A percentile compares a stretch with the other conserved stretches of the same genome.
These are phyloP conservation scores for Sporothrix curviconia DNA, from an alignment of 2,329 filamentous ascomycete species.

Conservation along the genomic window DNA sequence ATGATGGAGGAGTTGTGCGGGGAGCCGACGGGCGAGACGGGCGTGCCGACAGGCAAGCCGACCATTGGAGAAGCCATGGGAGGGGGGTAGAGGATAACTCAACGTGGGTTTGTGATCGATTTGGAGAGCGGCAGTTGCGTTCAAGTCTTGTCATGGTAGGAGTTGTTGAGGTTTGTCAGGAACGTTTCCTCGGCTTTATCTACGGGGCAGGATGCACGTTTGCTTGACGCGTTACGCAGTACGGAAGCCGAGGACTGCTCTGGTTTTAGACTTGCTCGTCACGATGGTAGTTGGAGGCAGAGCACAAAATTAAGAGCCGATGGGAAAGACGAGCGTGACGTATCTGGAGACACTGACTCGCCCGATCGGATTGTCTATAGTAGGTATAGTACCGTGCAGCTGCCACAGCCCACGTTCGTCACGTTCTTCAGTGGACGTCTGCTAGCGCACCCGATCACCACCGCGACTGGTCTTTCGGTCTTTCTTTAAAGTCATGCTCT, in stretches of 20 bases:
- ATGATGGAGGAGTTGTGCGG: slow-evolving; percentile 47
- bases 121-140: background rate
- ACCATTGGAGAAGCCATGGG: background rate
- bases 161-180: background rate
- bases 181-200: slow-evolving; percentile 1
- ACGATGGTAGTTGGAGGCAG: background rate
- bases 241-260: background rate
- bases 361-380: background rate
- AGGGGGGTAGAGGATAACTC: no score
- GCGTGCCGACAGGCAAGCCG: background rate
- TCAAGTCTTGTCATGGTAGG: background rate
- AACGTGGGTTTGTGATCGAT: background rate
- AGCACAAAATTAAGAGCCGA: background rate
- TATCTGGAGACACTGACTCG: background rate
- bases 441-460: background rate
- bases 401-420: background rate
- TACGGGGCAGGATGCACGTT: background rate
- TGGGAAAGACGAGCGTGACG: no score
- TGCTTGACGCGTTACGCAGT: background rate
- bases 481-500: no score
- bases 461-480: background rate
- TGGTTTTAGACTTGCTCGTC: background rate
- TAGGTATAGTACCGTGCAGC: background rate
- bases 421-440: background rate
- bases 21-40: background rate